phyloP scores from a whole-genome alignment of 1,284 basidiomycete species.

The Farysia itapuensis region DNA sequence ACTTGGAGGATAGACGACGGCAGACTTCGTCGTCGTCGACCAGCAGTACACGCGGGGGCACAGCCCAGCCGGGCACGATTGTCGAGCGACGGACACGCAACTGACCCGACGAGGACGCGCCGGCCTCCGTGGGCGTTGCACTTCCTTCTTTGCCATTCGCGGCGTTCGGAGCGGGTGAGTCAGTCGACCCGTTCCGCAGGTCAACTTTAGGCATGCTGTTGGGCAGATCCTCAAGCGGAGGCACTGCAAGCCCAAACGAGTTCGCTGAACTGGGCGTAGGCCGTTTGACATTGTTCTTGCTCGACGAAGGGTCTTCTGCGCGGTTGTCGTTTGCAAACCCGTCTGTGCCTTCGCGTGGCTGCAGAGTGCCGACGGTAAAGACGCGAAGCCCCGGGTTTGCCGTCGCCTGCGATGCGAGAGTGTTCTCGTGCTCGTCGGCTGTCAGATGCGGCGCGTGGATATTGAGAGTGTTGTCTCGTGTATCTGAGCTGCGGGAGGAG shows the following conservation, averaged over 20 bases:
- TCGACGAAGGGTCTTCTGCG: not conserved
- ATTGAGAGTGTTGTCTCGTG: slow-evolving; percentile 3
- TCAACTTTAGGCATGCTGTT: slow-evolving; percentile 36
- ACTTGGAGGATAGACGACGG: slow-evolving; percentile 83
- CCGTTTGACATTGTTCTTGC: not conserved
- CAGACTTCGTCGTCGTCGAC: slow-evolving; percentile 95
- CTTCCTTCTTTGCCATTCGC: slow-evolving; percentile 1
- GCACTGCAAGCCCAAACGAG: slow-evolving; percentile 10
- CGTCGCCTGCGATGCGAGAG: slow-evolving; percentile 15
- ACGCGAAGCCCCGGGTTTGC: slow-evolving; percentile 68
- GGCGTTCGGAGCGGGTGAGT: not conserved
- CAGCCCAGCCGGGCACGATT: slow-evolving; percentile 70
- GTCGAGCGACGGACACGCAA: slow-evolving; percentile 63
- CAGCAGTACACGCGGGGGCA: slow-evolving; percentile 69
- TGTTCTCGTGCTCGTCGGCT: slow-evolving; percentile 15
- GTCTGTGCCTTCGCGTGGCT: slow-evolving; percentile 63
- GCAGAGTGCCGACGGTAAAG: slow-evolving; percentile 76
- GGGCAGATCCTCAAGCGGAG: slow-evolving; percentile 16
- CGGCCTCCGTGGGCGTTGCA: not conserved
- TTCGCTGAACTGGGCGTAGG: not conserved
- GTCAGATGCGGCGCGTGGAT: slow-evolving; percentile 41
- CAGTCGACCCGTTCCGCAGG: slow-evolving; percentile 7
- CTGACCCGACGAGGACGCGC: slow-evolving; percentile 2
- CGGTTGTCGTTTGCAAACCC: slow-evolving; percentile 2
- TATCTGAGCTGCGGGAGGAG: slow-evolving; percentile 13